Percentiles rank a stretch among this genome's conserved stretches.
phyloP scores from a whole-genome alignment of 1,284 basidiomycete genomes.

The Apiotrichum laibachii region DNA sequence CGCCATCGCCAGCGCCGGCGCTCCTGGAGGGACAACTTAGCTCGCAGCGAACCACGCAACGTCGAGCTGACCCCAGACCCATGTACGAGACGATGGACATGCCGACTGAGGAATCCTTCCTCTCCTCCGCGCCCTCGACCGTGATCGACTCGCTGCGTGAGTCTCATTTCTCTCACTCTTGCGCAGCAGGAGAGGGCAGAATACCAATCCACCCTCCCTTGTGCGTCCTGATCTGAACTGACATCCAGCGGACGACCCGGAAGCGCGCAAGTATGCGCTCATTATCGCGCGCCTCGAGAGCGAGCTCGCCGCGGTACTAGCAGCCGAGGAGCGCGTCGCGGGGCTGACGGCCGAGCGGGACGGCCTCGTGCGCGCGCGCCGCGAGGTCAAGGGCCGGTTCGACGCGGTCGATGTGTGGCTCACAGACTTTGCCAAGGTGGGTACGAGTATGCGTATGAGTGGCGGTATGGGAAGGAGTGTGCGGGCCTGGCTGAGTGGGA shows the following conservation, averaged over 20 bases:
- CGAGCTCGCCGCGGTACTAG: constrained; percentile 39
- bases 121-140: constrained; percentile 17
- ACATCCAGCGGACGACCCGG: constrained; percentile 24
- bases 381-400: constrained; percentile 41
- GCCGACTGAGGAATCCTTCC: constrained; percentile 26
- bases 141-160: constrained; percentile 32
- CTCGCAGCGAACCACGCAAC: too few species aligned
- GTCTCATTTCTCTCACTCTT: constrained; percentile 5
- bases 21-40: too few species aligned
- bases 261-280: constrained; percentile 33
- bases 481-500: too few species aligned
- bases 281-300: constrained; percentile 37
- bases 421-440: constrained; percentile 36
- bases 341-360: constrained; percentile 40
- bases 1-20: too few species aligned
- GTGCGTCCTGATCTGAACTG: not conserved
- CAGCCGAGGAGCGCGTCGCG: constrained; percentile 33
- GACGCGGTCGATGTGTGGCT: constrained; percentile 39
- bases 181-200: too few species aligned
- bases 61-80: constrained; percentile 24
- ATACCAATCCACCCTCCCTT: too few species aligned
- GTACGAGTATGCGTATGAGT: constrained; percentile 4
- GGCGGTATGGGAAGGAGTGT: too few species aligned
- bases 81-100: constrained; percentile 34
- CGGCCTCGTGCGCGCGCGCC: constrained; percentile 33